Percentiles rank a stretch among this genome's conserved stretches.
phyloP scores from a whole-genome alignment of 2,329 filamentous ascomycete species.

The Fusarium aywerte region DNA sequence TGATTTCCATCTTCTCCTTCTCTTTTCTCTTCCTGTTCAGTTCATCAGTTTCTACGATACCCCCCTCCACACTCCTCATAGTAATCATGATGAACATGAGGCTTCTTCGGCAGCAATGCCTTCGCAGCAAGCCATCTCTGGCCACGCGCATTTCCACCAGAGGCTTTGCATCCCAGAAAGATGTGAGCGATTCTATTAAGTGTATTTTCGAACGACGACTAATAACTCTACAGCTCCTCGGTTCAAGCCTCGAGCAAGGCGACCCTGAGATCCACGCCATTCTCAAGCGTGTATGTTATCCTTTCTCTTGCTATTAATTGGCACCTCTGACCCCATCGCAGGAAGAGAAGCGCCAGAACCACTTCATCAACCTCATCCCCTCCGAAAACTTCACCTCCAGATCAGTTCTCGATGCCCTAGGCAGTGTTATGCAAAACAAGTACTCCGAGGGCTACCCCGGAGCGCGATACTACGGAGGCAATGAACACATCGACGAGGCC shows the following conservation, averaged over 20 bases:
- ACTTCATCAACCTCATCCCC: slow-evolving; percentile 95
- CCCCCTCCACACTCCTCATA: slow-evolving; percentile 4
- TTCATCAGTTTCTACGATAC: not conserved
- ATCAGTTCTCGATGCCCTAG: slow-evolving; percentile 86
- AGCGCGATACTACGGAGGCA: slow-evolving; percentile 93
- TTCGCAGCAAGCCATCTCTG: slow-evolving; percentile 41
- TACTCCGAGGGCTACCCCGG: slow-evolving; percentile 98
- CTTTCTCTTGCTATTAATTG: not conserved
- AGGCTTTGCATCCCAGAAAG: slow-evolving; percentile 40
- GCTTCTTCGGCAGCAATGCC: slow-evolving; percentile 41
- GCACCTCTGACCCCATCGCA: slow-evolving; percentile 49
- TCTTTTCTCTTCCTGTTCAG: not conserved
- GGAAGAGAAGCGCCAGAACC: slow-evolving; percentile 94
- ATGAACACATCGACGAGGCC: slow-evolving; percentile 90
- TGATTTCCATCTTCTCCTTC: not conserved
- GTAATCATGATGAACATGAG: slow-evolving; percentile 41
- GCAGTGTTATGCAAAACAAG: slow-evolving; percentile 96
- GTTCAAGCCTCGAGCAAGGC: slow-evolving; percentile 78
- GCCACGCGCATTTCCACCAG: slow-evolving; percentile 33
- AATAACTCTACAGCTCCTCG: slow-evolving; percentile 71
- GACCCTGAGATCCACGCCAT: slow-evolving; percentile 87
- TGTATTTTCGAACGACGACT: not conserved
- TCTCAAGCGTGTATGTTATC: slow-evolving; percentile 76
- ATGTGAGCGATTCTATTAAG: slow-evolving; percentile 15
- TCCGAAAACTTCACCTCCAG: slow-evolving; percentile 94